These are phyloP conservation scores for Wolfiporia cocos DNA, from an alignment of 1,284 basidiomycete genomes.

Conservation along the genomic window DNA sequence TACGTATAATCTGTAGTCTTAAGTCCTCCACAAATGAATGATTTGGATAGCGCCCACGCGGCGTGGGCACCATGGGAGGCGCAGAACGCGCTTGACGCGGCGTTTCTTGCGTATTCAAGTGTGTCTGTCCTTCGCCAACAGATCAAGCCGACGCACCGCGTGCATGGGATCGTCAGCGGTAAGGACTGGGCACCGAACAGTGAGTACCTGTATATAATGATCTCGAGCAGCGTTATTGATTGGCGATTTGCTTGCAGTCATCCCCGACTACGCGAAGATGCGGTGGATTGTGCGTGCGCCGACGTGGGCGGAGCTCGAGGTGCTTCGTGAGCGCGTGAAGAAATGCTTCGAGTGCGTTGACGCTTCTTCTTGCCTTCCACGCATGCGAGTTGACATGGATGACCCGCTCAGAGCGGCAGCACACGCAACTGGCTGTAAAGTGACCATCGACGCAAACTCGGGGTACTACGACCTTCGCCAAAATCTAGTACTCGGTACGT, in stretches of 20 bases:
- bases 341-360: conserved; percentile 65
- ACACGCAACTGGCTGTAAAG: conserved; percentile 62
- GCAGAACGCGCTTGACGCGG: conserved; percentile 80
- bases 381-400: neutral
- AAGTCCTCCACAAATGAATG: neutral
- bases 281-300: conserved; percentile 72
- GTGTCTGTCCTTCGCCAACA: conserved; percentile 72
- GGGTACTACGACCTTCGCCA: conserved; percentile 58
- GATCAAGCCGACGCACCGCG: conserved; percentile 46
- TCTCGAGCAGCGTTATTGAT: neutral
- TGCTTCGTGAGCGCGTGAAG: conserved; percentile 51
- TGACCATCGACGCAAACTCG: conserved; percentile 36
- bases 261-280: conserved; percentile 73
- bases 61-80: conserved; percentile 78
- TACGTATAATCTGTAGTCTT: conserved; percentile 24
- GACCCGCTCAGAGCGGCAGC: conserved; percentile 50
- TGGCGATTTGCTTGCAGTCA: conserved; percentile 40
- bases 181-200: conserved; percentile 61
- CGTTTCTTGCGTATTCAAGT: conserved; percentile 71
- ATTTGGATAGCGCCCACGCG: conserved; percentile 56
- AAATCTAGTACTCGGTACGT: conserved; percentile 50
- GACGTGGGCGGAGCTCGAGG: conserved; percentile 51
- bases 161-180: conserved; percentile 63
- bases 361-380: neutral
- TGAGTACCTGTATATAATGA: conserved; percentile 21